Percentiles rank a stretch among this genome's conserved stretches.
These are phyloP conservation scores for Gymnopilus dilepis DNA, from an alignment of 768 basidiomycete species.

Conservation along the genomic window DNA sequence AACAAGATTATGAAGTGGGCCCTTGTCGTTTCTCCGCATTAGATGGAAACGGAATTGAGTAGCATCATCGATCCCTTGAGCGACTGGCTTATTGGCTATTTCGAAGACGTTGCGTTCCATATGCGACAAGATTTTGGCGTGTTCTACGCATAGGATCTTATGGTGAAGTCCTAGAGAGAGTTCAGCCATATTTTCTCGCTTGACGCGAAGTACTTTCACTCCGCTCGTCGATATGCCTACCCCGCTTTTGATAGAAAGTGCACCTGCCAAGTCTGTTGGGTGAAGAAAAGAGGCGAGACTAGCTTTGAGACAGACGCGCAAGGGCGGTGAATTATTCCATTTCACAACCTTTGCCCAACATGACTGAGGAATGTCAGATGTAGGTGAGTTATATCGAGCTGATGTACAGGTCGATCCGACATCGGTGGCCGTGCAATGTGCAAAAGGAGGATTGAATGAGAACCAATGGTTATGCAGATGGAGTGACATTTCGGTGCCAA, in stretches of 20 bases:
- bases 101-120: conserved; percentile 42
- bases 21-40: conserved; percentile 51
- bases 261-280: conserved; percentile 48
- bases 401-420: conserved; percentile 65
- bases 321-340: conserved; percentile 61
- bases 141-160: conserved; percentile 48
- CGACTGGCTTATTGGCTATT: conserved; percentile 36
- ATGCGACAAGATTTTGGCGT: conserved; percentile 45
- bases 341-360: conserved; percentile 57
- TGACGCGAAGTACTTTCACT: conserved; percentile 52
- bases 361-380: conserved; percentile 33
- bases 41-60: conserved; percentile 66
- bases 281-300: conserved; percentile 51
- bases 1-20: conserved; percentile 52
- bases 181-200: conserved; percentile 49
- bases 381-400: conserved; percentile 46
- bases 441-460: conserved; percentile 60
- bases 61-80: conserved; percentile 57
- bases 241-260: conserved; percentile 38
- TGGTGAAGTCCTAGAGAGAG: conserved; percentile 52
- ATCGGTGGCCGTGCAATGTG: conserved; percentile 53
- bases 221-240: conserved; percentile 42
- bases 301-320: conserved; percentile 57
- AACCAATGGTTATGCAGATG: conserved; percentile 67
- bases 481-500: conserved; percentile 64